These are phyloP conservation scores for Coemansia sp. DNA, from an alignment of 192 early-diverging fungal genomes.

Conservation along the genomic window DNA sequence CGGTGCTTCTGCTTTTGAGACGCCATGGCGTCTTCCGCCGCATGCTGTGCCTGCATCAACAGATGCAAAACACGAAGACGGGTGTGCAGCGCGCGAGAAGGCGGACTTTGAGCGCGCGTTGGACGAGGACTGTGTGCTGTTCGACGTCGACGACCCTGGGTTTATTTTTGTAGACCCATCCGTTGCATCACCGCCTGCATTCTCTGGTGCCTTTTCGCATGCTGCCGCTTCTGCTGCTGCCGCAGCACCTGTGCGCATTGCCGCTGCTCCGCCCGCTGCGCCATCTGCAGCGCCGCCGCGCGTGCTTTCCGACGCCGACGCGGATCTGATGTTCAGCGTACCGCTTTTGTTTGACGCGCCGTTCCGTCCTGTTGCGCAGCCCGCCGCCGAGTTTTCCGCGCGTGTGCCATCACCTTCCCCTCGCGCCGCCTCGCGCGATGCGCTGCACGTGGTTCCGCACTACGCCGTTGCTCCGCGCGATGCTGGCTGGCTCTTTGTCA, in stretches of 20 bases:
- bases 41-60: neutral
- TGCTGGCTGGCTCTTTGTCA: conserved; percentile 55
- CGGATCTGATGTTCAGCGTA: conserved; percentile 34
- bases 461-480: conserved; percentile 36
- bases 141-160: conserved; percentile 54
- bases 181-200: neutral
- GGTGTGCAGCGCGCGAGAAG: conserved; percentile 22
- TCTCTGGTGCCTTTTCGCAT: neutral
- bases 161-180: conserved; percentile 52
- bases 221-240: conserved; percentile 10
- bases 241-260: conserved; percentile 37
- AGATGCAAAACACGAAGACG: neutral
- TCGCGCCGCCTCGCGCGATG: conserved; percentile 5
- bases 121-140: conserved; percentile 54
- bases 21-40: conserved; percentile 29
- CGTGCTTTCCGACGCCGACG: conserved; percentile 18
- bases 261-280: too few relatives aligned
- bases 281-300: too few relatives aligned
- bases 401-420: neutral
- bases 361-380: conserved; percentile 4
- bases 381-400: conserved; percentile 11
- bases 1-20: conserved; percentile 41
- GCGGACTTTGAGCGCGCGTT: conserved; percentile 55
- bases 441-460: conserved; percentile 53
- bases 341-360: conserved; percentile 33